phyloP scores from a whole-genome alignment of 371 early-diverging fungal species.

The Mucor mucedo region DNA sequence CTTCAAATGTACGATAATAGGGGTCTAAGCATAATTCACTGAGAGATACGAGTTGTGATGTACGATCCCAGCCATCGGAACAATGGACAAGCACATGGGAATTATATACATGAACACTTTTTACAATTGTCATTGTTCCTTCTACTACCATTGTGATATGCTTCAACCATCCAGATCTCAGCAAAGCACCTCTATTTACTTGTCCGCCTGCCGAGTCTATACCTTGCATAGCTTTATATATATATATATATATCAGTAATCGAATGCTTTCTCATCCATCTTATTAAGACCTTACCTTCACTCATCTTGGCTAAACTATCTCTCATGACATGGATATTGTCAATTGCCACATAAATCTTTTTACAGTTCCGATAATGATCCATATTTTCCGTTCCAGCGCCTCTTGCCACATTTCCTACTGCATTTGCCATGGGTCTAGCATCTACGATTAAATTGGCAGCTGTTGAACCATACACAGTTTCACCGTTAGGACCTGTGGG shows the following conservation, averaged over 20 bases:
- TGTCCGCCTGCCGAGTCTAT: constrained; percentile 53
- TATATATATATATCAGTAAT: not conserved
- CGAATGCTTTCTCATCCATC: not conserved
- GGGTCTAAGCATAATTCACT: constrained; percentile 94
- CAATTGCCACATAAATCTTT: constrained; percentile 89
- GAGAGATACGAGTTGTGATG: constrained; percentile 90
- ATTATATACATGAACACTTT: constrained; percentile 74
- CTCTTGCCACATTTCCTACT: constrained; percentile 91
- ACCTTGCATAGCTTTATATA: constrained; percentile 55
- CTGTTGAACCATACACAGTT: constrained; percentile 51
- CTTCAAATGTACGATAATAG: constrained; percentile 90
- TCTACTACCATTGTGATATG: constrained; percentile 86
- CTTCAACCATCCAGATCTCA: constrained; percentile 85
- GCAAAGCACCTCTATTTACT: constrained; percentile 58
- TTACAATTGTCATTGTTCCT: constrained; percentile 82
- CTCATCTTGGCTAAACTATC: constrained; percentile 84
- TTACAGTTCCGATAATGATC: constrained; percentile 91
- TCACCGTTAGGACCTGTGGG: constrained; percentile 48
- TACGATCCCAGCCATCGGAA: constrained; percentile 99
- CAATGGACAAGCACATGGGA: constrained; percentile 96
- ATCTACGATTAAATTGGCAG: constrained; percentile 88
- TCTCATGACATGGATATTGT: constrained; percentile 97
- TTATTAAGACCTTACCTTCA: constrained; percentile 64
- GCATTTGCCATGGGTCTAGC: constrained; percentile 96
- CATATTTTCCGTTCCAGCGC: constrained; percentile 93